These are phyloP conservation scores for Boletus sp. DNA, from an alignment of 768 basidiomycete species.

Conservation along the genomic window DNA sequence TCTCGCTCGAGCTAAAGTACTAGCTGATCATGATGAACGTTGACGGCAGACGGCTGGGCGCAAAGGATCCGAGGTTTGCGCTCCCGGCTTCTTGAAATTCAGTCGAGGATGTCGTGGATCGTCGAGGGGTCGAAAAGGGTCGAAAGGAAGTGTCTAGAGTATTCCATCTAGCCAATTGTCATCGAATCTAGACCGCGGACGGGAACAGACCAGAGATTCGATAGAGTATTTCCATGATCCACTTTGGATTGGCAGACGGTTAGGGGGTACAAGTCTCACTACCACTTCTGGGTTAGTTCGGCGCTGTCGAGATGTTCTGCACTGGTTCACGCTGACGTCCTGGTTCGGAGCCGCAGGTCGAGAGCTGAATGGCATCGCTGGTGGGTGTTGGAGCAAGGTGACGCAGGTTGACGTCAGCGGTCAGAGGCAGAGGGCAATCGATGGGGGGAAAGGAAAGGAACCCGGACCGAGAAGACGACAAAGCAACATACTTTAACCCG, in stretches of 20 bases:
- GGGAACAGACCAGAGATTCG: background rate
- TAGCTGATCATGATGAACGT: background rate
- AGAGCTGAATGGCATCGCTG: background rate
- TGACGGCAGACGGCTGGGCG: background rate
- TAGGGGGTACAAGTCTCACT: background rate
- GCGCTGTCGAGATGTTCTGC: background rate
- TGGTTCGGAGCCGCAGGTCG: background rate
- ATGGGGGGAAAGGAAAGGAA: background rate
- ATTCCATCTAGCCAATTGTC: background rate
- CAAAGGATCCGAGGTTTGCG: background rate
- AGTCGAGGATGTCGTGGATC: background rate
- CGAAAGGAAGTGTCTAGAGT: background rate
- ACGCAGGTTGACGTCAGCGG: background rate
- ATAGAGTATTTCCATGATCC: background rate
- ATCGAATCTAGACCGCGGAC: background rate
- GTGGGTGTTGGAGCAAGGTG: background rate
- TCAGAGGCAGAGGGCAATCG: background rate
- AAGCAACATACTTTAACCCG: background rate
- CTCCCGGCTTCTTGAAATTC: background rate
- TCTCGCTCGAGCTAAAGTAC: too few species aligned
- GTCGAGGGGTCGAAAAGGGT: background rate
- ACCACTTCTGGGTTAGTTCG: background rate
- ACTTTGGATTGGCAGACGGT: conserved; percentile 1
- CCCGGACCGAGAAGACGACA: too few species aligned
- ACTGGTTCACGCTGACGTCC: background rate